A percentile compares a stretch with the other conserved stretches of the same genome.
phyloP scores from a whole-genome alignment of 805 yeast genomes.

The Pachysolen tannophilus region DNA sequence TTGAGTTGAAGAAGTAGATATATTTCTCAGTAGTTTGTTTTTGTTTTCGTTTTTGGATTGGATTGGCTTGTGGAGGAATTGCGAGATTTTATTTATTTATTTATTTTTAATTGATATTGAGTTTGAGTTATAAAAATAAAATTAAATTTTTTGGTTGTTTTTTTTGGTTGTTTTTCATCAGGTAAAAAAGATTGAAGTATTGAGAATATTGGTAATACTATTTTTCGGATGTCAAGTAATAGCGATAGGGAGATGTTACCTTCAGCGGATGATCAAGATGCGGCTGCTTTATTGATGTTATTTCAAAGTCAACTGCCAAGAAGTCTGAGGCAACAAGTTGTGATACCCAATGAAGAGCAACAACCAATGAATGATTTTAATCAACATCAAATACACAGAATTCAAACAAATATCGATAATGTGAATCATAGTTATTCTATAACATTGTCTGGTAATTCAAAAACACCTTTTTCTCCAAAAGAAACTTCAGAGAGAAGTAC shows the following conservation, averaged over 20 bases:
- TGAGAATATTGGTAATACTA: too few relatives aligned
- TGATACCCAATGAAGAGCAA: too few relatives aligned
- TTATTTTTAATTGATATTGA: not conserved
- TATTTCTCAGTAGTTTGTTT: too few relatives aligned
- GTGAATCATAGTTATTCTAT: too few relatives aligned
- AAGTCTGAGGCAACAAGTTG: too few relatives aligned
- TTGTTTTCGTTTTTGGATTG: not conserved
- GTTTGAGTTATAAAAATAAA: not conserved
- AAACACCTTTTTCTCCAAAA: slow-evolving; percentile 1
- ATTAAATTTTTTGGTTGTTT: not conserved
- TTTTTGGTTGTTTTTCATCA: not conserved
- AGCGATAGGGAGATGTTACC: not conserved
- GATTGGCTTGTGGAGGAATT: not conserved
- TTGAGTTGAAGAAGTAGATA: too few relatives aligned
- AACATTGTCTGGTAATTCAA: too few relatives aligned
- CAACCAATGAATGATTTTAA: not conserved
- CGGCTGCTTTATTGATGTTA: slow-evolving; percentile 31
- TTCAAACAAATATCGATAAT: too few relatives aligned
- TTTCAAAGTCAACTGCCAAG: slow-evolving; percentile 28
- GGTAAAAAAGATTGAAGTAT: too few relatives aligned
- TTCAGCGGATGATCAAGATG: slow-evolving; percentile 22
- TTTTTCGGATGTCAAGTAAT: too few relatives aligned
- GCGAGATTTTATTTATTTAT: not conserved
- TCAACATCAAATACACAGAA: too few relatives aligned
- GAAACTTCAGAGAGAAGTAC: not conserved